Percentiles rank a stretch among this genome's conserved stretches.
phyloP scores from a whole-genome alignment of 192 early-diverging fungal genomes.

The Entophlyctis luteolus region DNA sequence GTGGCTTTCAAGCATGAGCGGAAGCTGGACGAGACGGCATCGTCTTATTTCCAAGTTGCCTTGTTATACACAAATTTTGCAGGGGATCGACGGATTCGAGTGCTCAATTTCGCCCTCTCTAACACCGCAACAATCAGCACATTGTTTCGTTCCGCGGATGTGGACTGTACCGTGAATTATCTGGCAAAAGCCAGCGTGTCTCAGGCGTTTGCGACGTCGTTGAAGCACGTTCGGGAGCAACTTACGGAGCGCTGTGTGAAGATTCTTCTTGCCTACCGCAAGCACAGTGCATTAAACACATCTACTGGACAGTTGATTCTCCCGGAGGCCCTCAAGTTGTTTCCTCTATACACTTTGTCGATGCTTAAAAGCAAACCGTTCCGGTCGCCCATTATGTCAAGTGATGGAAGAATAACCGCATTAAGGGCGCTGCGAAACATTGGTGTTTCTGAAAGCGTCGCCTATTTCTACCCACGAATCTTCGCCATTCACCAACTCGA shows the following conservation, averaged over 20 bases:
- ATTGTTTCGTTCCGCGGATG: constrained; percentile 84
- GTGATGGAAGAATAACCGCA: constrained; percentile 75
- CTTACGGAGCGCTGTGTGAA: constrained; percentile 84
- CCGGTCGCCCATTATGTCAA: constrained; percentile 69
- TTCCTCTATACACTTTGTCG: constrained; percentile 79
- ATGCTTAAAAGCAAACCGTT: constrained; percentile 82
- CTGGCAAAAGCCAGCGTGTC: constrained; percentile 75
- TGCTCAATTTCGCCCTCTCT: constrained; percentile 79
- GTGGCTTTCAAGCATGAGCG: constrained; percentile 82
- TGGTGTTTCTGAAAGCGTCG: constrained; percentile 67
- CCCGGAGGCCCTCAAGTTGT: constrained; percentile 92
- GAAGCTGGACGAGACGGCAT: constrained; percentile 73
- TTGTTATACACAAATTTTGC: constrained; percentile 88
- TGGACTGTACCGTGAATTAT: constrained; percentile 88
- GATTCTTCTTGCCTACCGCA: constrained; percentile 84
- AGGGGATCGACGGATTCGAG: constrained; percentile 86
- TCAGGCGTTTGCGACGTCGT: constrained; percentile 63
- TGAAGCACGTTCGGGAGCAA: constrained; percentile 74
- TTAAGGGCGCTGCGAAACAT: constrained; percentile 77
- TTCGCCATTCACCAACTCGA: constrained; percentile 65
- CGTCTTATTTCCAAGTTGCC: constrained; percentile 86
- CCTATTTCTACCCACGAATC: constrained; percentile 79
- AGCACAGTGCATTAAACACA: constrained; percentile 81
- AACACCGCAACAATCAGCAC: constrained; percentile 71
- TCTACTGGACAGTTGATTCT: constrained; percentile 91